These are phyloP conservation scores for Eragrostis curvula DNA, from an alignment of 176 grass and related monocot species.

Conservation along the genomic window DNA sequence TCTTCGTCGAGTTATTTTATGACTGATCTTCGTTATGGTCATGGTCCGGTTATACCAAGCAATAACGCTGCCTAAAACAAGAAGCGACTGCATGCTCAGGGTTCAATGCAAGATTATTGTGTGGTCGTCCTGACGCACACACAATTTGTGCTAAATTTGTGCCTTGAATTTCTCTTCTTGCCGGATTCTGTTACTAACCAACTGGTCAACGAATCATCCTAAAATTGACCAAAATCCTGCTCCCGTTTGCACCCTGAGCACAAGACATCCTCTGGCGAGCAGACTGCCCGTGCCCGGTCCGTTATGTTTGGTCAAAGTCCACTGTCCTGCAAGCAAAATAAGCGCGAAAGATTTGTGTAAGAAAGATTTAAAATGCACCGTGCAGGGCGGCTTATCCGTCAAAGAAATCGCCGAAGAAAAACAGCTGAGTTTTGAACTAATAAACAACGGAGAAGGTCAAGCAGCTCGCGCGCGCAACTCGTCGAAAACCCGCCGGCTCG, in stretches of 20 bases:
- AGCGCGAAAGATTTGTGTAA: neutral
- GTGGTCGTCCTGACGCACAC: neutral
- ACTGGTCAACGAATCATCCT: neutral
- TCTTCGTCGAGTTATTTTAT: neutral
- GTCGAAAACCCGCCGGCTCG: constrained; percentile 25
- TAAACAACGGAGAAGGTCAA: neutral
- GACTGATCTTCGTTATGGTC: neutral
- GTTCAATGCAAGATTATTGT: neutral
- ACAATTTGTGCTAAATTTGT: neutral
- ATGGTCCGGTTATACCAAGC: neutral
- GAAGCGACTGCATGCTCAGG: neutral
- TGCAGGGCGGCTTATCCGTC: neutral
- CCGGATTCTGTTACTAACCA: neutral
- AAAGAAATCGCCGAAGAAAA: neutral
- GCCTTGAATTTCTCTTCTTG: neutral
- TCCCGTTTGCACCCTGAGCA: neutral
- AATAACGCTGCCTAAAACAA: too few relatives aligned
- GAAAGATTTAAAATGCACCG: neutral
- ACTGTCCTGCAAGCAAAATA: neutral
- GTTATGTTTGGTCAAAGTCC: constrained; percentile 19
- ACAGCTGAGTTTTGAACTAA: neutral
- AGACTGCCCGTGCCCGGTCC: neutral
- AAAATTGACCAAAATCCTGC: neutral
- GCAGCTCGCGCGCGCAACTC: neutral
- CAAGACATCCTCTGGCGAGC: neutral